Percentiles rank a stretch among this genome's conserved stretches.
These are phyloP conservation scores for Sclerotinia borealis DNA, from an alignment of 2,329 filamentous ascomycete species.

Conservation along the genomic window DNA sequence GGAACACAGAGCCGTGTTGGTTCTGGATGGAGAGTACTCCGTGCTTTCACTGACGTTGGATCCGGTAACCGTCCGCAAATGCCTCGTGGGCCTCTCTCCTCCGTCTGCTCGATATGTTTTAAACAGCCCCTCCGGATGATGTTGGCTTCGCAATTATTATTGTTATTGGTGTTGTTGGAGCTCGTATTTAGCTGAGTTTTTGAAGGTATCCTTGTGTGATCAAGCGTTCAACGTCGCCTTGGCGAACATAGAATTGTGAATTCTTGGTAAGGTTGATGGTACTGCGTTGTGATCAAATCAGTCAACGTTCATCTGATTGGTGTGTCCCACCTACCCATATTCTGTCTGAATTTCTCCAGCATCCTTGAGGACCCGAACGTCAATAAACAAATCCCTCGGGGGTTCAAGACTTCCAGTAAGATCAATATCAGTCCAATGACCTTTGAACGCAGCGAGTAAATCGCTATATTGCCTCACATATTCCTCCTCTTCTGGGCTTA, in stretches of 20 bases:
- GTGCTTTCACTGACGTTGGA: neutral
- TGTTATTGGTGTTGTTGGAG: neutral
- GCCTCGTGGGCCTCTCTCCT: neutral
- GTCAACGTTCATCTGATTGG: conserved; percentile 7
- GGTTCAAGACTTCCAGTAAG: conserved; percentile 90
- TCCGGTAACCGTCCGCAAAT: neutral
- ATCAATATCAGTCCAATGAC: conserved; percentile 97
- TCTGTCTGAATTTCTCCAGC: conserved; percentile 98
- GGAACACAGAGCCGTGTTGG: neutral
- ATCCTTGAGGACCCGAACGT: conserved; percentile 92
- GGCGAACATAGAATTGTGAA: conserved; percentile 93
- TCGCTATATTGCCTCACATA: conserved; percentile 91
- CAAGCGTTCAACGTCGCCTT: conserved; percentile 89
- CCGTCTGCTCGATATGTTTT: neutral
- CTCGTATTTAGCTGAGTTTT: conserved; percentile 62
- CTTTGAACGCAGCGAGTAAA: conserved; percentile 91
- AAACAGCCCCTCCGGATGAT: neutral
- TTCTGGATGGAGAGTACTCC: neutral
- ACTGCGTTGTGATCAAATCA: conserved; percentile 40
- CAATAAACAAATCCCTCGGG: conserved; percentile 92
- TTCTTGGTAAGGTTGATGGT: conserved; percentile 96
- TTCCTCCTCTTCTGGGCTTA: conserved; percentile 94
- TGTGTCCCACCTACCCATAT: conserved; percentile 66
- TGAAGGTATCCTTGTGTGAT: conserved; percentile 95
- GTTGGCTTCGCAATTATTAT: neutral